Evolutionary conservation across 345 rosid species (phyloP).

Genomic region (Aegle marmelos): DNA sequence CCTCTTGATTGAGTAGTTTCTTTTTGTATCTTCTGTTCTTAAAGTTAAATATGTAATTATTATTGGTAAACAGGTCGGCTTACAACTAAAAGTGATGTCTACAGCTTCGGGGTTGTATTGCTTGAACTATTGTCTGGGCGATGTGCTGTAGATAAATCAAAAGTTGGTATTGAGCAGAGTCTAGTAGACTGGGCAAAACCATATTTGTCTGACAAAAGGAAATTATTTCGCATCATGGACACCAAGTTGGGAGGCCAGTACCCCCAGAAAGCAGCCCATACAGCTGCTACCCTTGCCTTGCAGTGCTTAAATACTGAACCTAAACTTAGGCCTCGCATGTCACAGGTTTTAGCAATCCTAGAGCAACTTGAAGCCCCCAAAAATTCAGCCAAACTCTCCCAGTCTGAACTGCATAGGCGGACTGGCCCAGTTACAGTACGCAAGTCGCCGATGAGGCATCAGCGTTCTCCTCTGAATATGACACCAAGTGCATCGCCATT

Average conservation of each 20-base stretch:
- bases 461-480: slow-evolving; percentile 47
- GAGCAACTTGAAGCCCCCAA: slow-evolving; percentile 59
- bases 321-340: slow-evolving; percentile 83
- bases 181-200: slow-evolving; percentile 97
- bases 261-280: slow-evolving; percentile 78
- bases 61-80: slow-evolving; percentile 66
- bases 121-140: slow-evolving; percentile 88
- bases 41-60: slow-evolving; percentile 10
- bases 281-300: slow-evolving; percentile 76
- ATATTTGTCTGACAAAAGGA: slow-evolving; percentile 78
- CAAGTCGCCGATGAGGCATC: slow-evolving; percentile 57
- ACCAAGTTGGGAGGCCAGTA: slow-evolving; percentile 93
- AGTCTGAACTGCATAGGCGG: slow-evolving; percentile 22
- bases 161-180: slow-evolving; percentile 77
- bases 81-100: slow-evolving; percentile 91
- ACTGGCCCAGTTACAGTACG: slow-evolving; percentile 32
- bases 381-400: slow-evolving; percentile 27
- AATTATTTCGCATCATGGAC: slow-evolving; percentile 91
- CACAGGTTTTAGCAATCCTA: slow-evolving; percentile 65
- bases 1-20: background rate
- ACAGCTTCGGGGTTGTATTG: slow-evolving; percentile 93
- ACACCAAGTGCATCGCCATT: slow-evolving; percentile 65
- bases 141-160: slow-evolving; percentile 84
- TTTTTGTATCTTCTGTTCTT: background rate
- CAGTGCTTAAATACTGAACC: slow-evolving; percentile 65